These are phyloP conservation scores for Plectosphaerella sp. DNA, from an alignment of 2,329 filamentous ascomycete species.

Conservation along the genomic window DNA sequence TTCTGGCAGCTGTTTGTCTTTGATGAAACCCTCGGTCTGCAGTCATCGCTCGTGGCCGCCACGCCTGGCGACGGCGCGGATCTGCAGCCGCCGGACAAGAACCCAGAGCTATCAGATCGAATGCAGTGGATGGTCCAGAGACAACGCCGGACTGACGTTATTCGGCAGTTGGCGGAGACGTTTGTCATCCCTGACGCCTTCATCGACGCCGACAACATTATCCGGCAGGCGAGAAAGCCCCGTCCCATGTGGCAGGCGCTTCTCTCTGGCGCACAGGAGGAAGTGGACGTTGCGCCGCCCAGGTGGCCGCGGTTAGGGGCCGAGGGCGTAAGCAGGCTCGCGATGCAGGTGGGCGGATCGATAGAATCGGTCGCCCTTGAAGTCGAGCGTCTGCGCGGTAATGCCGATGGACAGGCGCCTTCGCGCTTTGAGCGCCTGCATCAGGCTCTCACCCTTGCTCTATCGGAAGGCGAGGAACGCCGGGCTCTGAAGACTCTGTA, in stretches of 20 bases:
- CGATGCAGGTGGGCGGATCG: constrained; percentile 9
- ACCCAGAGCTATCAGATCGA: constrained; percentile 5
- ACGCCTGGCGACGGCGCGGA: constrained; percentile 1
- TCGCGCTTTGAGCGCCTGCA: constrained; percentile 7
- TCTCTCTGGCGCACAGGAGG: neutral
- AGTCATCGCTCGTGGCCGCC: constrained; percentile 6
- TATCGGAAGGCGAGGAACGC: constrained; percentile 5
- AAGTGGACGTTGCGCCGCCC: neutral
- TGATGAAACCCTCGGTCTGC: constrained; percentile 5
- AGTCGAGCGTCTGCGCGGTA: constrained; percentile 1
- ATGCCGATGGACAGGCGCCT: neutral
- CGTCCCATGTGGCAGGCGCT: neutral
- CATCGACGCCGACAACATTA: constrained; percentile 10
- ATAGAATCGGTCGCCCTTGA: constrained; percentile 11
- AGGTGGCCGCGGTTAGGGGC: neutral
- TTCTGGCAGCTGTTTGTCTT: constrained; percentile 12
- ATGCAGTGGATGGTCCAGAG: constrained; percentile 1
- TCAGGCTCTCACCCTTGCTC: constrained; percentile 4
- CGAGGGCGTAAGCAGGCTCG: constrained; percentile 7
- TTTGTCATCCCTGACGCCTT: constrained; percentile 13
- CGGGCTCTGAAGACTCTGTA: constrained; percentile 9
- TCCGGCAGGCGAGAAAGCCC: constrained; percentile 4
- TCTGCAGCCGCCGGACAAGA: constrained; percentile 6
- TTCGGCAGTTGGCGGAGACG: constrained; percentile 7
- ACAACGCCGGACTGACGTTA: constrained; percentile 7